These are phyloP conservation scores for Colletotrichum navitas DNA, from an alignment of 2,329 filamentous ascomycete genomes.

Conservation along the genomic window DNA sequence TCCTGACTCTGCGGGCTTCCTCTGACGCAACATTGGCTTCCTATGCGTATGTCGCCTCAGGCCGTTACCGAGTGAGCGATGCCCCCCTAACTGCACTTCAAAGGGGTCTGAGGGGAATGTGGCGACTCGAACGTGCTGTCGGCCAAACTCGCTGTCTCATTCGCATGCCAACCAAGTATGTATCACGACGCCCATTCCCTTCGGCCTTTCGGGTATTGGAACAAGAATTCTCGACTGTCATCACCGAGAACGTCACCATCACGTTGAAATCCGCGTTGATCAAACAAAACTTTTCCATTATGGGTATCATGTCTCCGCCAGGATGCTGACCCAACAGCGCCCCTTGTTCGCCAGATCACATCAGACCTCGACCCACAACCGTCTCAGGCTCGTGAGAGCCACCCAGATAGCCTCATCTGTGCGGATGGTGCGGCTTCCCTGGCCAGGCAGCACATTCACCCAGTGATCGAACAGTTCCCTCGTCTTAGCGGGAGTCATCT, in stretches of 20 bases:
- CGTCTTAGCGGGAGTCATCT: constrained; percentile 70
- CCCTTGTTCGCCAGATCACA: neutral
- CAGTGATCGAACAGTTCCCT: constrained; percentile 84
- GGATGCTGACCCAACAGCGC: constrained; percentile 18
- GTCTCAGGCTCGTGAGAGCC: constrained; percentile 76
- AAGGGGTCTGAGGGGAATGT: too few relatives aligned
- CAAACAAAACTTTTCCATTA: constrained; percentile 29
- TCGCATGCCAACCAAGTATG: neutral
- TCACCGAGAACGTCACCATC: neutral
- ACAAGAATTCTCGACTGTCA: neutral
- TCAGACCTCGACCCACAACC: constrained; percentile 61
- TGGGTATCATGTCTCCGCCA: constrained; percentile 39
- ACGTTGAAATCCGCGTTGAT: neutral
- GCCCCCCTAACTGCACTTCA: neutral
- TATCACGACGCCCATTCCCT: neutral
- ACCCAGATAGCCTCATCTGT: constrained; percentile 89
- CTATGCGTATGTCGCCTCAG: neutral
- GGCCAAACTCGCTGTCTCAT: neutral
- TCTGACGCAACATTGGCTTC: neutral
- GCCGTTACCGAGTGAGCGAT: neutral
- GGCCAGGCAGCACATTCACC: constrained; percentile 84
- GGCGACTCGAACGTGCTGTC: neutral
- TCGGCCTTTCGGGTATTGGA: neutral
- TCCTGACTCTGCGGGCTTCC: neutral
- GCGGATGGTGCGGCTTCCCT: constrained; percentile 84